Conservation (phyloP, 1,139 yeast species). For the Lodderomyces metapsilosis region DNA sequence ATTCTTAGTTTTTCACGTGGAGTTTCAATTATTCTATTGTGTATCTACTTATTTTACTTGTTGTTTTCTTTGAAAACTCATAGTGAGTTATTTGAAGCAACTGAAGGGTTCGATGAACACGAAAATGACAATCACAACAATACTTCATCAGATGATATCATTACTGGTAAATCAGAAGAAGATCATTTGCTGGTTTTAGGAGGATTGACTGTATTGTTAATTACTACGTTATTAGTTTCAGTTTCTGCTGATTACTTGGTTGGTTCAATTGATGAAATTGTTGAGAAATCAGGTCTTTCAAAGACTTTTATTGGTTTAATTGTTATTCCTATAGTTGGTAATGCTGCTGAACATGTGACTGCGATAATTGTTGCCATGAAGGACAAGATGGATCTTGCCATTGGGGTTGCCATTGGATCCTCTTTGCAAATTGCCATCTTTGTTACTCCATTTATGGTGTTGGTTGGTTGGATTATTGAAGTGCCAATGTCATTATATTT, state of each 20-base stretch:
- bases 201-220: slow-evolving; percentile 50
- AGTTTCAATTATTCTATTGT: slow-evolving; percentile 72
- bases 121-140: slow-evolving; percentile 6
- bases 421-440: slow-evolving; percentile 93
- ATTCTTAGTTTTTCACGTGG: slow-evolving; percentile 83
- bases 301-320: slow-evolving; percentile 94
- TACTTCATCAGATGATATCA: slow-evolving; percentile 12
- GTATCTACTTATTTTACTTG: slow-evolving; percentile 77
- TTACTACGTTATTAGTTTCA: slow-evolving; percentile 79
- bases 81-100: slow-evolving; percentile 46
- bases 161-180: slow-evolving; percentile 25
- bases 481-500: slow-evolving; percentile 93
- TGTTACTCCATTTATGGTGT: slow-evolving; percentile 91
- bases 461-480: slow-evolving; percentile 86
- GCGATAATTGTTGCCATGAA: slow-evolving; percentile 93
- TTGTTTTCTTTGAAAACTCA: slow-evolving; percentile 89
- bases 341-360: slow-evolving; percentile 98
- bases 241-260: slow-evolving; percentile 92
- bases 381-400: slow-evolving; percentile 95
- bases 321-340: slow-evolving; percentile 93
- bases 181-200: slow-evolving; percentile 38
- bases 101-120: slow-evolving; percentile 24
- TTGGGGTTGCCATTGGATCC: slow-evolving; percentile 97
- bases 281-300: slow-evolving; percentile 77
- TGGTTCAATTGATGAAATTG: slow-evolving; percentile 88